Percentiles rank a stretch among this genome's conserved stretches.
These are phyloP conservation scores for Wilhelminamyces savonicus DNA, from an alignment of 805 yeast genomes.

Conservation along the genomic window DNA sequence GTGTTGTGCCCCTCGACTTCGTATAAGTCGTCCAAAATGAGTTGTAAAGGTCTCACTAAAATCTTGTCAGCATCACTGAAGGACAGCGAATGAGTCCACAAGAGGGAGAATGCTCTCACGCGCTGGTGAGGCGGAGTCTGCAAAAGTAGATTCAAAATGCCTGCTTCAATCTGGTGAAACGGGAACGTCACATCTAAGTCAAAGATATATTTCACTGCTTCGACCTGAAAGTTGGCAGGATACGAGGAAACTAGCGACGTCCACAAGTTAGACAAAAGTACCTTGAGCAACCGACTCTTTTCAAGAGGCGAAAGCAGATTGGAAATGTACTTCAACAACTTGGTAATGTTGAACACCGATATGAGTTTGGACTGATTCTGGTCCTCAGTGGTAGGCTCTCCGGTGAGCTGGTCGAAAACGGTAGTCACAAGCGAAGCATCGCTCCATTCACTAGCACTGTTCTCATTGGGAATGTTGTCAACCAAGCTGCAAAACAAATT, in stretches of 20 bases:
- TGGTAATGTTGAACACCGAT: conserved; percentile 38
- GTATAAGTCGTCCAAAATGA: conserved; percentile 59
- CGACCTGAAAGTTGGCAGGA: conserved; percentile 58
- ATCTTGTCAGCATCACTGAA: conserved; percentile 44
- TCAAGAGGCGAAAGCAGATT: conserved; percentile 23
- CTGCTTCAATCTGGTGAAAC: conserved; percentile 62
- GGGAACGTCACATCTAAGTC: conserved; percentile 50
- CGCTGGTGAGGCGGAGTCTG: conserved; percentile 26
- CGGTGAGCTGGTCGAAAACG: too few relatives aligned
- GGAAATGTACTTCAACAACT: conserved; percentile 31
- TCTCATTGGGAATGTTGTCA: conserved; percentile 11
- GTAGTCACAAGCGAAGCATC: not conserved
- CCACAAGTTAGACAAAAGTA: conserved; percentile 49
- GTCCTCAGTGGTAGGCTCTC: not conserved
- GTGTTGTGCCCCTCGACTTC: conserved; percentile 37
- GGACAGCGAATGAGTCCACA: conserved; percentile 70
- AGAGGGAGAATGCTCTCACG: conserved; percentile 49
- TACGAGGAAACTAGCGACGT: conserved; percentile 39
- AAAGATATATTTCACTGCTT: conserved; percentile 61
- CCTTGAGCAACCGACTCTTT: conserved; percentile 32
- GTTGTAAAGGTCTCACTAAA: conserved; percentile 56
- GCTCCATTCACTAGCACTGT: not conserved
- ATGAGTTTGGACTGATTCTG: conserved; percentile 11
- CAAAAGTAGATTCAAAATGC: conserved; percentile 51
- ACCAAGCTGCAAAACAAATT: conserved; percentile 14